A percentile compares a stretch with the other conserved stretches of the same genome.
phyloP scores from a whole-genome alignment of 2,329 filamentous ascomycete genomes.

The Colletotrichum cordylinicola region DNA sequence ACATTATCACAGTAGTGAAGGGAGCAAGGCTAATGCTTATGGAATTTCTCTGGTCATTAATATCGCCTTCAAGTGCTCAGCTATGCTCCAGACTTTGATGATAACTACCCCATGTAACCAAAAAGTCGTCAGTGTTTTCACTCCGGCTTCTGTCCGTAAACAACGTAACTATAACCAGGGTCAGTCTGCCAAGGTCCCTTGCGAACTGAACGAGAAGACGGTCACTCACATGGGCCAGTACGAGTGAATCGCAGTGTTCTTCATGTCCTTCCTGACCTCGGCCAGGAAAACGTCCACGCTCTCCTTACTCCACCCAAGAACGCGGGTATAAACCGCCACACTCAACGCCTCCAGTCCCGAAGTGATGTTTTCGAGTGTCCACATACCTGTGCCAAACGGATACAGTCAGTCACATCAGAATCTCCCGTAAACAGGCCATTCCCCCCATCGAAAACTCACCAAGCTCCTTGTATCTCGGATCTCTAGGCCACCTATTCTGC shows the following conservation, averaged over 20 bases:
- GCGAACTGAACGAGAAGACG: rapidly evolving
- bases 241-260: slow-evolving; percentile 28
- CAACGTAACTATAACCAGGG: not conserved
- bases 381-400: slow-evolving; percentile 19
- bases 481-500: slow-evolving; percentile 51
- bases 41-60: not conserved
- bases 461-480: slow-evolving; percentile 51
- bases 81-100: too few relatives aligned
- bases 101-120: too few relatives aligned
- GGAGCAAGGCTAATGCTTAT: too few relatives aligned
- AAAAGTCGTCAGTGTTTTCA: not conserved
- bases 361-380: slow-evolving; percentile 24
- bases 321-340: slow-evolving; percentile 30
- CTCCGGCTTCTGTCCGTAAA: slow-evolving; percentile 15
- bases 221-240: slow-evolving; percentile 18
- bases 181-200: not conserved
- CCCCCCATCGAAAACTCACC: slow-evolving; percentile 27
- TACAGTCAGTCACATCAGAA: not conserved
- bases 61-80: too few relatives aligned
- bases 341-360: slow-evolving; percentile 30
- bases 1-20: too few relatives aligned
- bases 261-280: slow-evolving; percentile 29
- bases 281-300: slow-evolving; percentile 29
- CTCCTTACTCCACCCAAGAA: slow-evolving; percentile 28
- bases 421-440: not conserved